Evolutionary conservation across 805 yeast species (phyloP).

Genomic region (Yamadazyma ubonensis): DNA sequence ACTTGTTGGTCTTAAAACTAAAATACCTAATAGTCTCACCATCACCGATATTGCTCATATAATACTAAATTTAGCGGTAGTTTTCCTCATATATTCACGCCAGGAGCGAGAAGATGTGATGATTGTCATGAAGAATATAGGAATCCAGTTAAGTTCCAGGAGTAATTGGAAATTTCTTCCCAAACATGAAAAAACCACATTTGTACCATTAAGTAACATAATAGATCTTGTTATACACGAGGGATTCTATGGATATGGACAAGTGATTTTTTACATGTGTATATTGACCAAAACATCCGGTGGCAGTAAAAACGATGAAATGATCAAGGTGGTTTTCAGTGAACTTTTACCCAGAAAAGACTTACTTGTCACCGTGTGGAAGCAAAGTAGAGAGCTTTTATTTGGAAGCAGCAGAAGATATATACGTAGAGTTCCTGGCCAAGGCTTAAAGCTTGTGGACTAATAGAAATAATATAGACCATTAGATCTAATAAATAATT

Average conservation of each 20-base stretch:
- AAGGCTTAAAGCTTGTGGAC: conserved; percentile 27
- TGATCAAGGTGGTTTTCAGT: conserved; percentile 40
- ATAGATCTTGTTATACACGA: conserved; percentile 72
- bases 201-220: conserved; percentile 57
- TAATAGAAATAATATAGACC: conserved; percentile 2
- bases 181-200: conserved; percentile 27
- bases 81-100: conserved; percentile 1
- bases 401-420: conserved; percentile 30
- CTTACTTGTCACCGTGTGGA: conserved; percentile 40
- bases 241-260: conserved; percentile 65
- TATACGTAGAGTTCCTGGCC: conserved; percentile 39
- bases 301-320: conserved; percentile 10
- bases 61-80: neutral
- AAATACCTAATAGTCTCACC: neutral
- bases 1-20: neutral
- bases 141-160: conserved; percentile 43
- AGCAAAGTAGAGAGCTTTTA: conserved; percentile 35
- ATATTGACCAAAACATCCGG: conserved; percentile 45
- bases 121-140: conserved; percentile 44
- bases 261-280: conserved; percentile 63
- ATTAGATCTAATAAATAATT: too few species aligned
- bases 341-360: conserved; percentile 43
- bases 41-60: neutral
- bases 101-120: conserved; percentile 42
- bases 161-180: conserved; percentile 24